phyloP scores from a whole-genome alignment of 345 rosid species.

The Anastatica hierochuntica region DNA sequence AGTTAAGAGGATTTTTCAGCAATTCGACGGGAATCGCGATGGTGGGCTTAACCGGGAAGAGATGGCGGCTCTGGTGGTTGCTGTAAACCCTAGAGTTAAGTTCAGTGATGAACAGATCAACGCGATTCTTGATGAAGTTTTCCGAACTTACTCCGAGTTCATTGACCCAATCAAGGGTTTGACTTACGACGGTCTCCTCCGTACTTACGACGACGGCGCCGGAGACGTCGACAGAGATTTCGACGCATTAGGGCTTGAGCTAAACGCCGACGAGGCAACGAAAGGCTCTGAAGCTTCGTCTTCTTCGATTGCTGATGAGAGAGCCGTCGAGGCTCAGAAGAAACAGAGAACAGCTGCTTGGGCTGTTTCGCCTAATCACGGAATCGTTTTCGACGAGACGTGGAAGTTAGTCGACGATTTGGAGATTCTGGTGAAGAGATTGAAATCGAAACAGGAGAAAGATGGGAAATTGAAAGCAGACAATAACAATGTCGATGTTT shows the following conservation, averaged over 20 bases:
- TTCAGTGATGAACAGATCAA: constrained; percentile 96
- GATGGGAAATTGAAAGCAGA: constrained; percentile 54
- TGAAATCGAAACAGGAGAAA: constrained; percentile 82
- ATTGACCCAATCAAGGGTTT: constrained; percentile 76
- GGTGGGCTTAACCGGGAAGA: constrained; percentile 91
- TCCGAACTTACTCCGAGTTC: constrained; percentile 84
- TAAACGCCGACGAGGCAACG: constrained; percentile 26
- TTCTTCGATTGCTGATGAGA: constrained; percentile 65
- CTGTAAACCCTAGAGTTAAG: constrained; percentile 93
- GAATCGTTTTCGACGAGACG: constrained; percentile 91
- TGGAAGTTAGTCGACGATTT: constrained; percentile 95
- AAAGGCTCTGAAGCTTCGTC: constrained; percentile 69
- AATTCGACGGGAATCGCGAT: constrained; percentile 71
- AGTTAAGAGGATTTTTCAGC: constrained; percentile 74
- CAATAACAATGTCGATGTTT: constrained; percentile 42
- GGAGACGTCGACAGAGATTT: constrained; percentile 97
- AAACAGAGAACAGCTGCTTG: constrained; percentile 89
- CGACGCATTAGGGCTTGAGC: constrained; percentile 78
- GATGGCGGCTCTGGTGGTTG: constrained; percentile 89
- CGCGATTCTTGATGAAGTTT: constrained; percentile 92
- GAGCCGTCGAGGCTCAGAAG: constrained; percentile 71
- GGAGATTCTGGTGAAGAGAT: constrained; percentile 83
- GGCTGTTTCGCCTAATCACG: constrained; percentile 96
- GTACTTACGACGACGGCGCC: constrained; percentile 97
- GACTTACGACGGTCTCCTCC: constrained; percentile 73